These are phyloP conservation scores for Phaeosphaeriaceae sp. DNA, from an alignment of 2,329 filamentous ascomycete species.

Conservation along the genomic window DNA sequence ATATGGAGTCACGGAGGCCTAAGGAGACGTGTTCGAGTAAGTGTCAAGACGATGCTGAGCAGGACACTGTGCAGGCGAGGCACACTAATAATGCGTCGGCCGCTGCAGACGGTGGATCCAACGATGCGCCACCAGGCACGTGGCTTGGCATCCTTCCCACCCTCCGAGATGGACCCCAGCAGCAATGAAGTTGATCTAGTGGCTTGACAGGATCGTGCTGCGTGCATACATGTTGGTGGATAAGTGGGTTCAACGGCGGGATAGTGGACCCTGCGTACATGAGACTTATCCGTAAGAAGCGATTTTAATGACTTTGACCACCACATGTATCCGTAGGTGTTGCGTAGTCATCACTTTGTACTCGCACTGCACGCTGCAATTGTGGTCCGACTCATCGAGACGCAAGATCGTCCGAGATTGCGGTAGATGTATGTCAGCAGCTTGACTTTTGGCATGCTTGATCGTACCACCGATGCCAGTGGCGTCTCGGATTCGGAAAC, in stretches of 20 bases:
- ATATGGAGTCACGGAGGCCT: background rate
- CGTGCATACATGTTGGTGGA: background rate
- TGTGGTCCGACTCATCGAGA: background rate
- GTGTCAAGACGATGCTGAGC: slow-evolving; percentile 11
- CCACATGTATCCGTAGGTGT: background rate
- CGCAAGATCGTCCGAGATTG: background rate
- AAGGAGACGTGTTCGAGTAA: slow-evolving; percentile 5
- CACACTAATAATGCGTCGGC: slow-evolving; percentile 6
- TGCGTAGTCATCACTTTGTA: slow-evolving; percentile 1
- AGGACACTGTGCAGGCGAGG: slow-evolving; percentile 4
- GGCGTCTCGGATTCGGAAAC: background rate
- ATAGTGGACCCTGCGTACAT: background rate
- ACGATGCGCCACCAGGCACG: slow-evolving; percentile 15
- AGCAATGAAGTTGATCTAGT: slow-evolving; percentile 1
- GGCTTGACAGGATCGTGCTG: background rate
- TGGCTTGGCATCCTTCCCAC: slow-evolving; percentile 18
- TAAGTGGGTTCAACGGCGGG: background rate
- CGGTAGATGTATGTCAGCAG: background rate
- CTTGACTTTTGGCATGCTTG: background rate
- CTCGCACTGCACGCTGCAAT: background rate
- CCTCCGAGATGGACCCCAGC: slow-evolving; percentile 14
- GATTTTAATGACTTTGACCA: background rate
- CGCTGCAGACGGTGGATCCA: slow-evolving; percentile 4
- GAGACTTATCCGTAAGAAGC: background rate
- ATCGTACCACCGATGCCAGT: no score